Evolutionary conservation across 164 flowering plant species (phyloP), one percentile per base, ranked within the genome.

Genomic region (Macadamia tetraphylla): DNA sequence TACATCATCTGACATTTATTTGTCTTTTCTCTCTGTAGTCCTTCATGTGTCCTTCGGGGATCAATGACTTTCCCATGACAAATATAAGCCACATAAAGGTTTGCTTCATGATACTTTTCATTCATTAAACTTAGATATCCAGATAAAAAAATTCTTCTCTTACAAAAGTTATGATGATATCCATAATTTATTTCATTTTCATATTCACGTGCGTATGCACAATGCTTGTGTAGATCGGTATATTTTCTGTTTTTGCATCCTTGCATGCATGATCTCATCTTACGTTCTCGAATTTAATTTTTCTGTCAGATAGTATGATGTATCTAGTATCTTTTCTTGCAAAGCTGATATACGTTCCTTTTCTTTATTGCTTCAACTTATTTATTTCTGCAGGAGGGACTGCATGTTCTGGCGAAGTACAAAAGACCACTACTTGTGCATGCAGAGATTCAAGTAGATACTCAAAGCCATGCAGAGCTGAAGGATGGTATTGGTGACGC

Each of bases 21-120:
- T 64, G 65, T 63, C 51, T 58, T 62, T 51, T 67, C 68, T 70
- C 65, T 52, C 44, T 83, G 80, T 63, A 95, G 99, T 95, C 99
- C 68, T 95, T 95, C 74, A 95, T 95, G 99, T 89, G 97, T 67
- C 99, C 99, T 68, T 95, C 99, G 12, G 99, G 99, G 69, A 95
- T 95, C 78, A 83, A 89, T 68, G 99, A 95, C 80, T 95, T 95
- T 58, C 99, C 99, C 66, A 92, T 95, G 99, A 92, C 98, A 69
- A 83, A 88, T 74, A 58, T 78, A 71, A 85, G 71, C 68, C 99
- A 95, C 72, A 95, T 95, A 69, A 89, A 92, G 98, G 99, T 95
- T 67, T 65, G 82, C 68, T 64, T 23, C 29, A 18, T 58, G 40
- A 29, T 17, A 48, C 60, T 64, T 58, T 65, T 29, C 3, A 17